These are phyloP conservation scores for Penicillium italicum DNA, from an alignment of 2,329 filamentous ascomycete species.

Conservation along the genomic window DNA sequence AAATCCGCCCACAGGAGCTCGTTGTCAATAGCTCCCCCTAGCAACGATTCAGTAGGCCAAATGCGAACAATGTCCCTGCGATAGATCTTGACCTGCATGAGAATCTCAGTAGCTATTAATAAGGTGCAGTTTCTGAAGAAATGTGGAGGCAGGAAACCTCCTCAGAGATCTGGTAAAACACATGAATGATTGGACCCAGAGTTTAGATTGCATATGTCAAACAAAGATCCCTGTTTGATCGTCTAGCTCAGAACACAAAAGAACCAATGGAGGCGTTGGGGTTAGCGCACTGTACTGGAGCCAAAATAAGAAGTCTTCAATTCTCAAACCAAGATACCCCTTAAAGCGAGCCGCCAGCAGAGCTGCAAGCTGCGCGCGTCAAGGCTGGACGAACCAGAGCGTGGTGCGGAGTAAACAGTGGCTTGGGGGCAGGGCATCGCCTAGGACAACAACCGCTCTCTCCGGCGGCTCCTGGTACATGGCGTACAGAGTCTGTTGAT, in stretches of 20 bases:
- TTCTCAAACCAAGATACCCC: background rate
- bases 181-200: background rate
- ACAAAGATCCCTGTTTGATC: background rate
- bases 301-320: slow-evolving; percentile 1
- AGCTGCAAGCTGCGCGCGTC: slow-evolving; percentile 15
- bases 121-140: background rate
- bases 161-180: background rate
- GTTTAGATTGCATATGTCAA: background rate
- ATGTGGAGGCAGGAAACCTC: background rate
- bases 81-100: background rate
- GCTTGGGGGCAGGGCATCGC: background rate
- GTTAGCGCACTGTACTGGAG: slow-evolving; percentile 7
- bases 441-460: background rate
- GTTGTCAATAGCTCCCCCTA: background rate
- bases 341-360: slow-evolving; percentile 16
- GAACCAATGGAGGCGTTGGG: background rate
- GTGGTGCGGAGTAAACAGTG: background rate
- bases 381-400: slow-evolving; percentile 18
- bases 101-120: background rate
- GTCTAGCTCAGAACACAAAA: slow-evolving; percentile 11
- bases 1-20: background rate
- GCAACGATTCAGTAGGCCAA: background rate
- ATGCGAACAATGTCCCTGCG: background rate
- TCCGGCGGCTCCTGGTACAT: background rate
- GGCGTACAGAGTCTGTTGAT: slow-evolving; percentile 1